phyloP scores from a whole-genome alignment of 495 filamentous ascomycete genomes.

The Talaromyces liani region DNA sequence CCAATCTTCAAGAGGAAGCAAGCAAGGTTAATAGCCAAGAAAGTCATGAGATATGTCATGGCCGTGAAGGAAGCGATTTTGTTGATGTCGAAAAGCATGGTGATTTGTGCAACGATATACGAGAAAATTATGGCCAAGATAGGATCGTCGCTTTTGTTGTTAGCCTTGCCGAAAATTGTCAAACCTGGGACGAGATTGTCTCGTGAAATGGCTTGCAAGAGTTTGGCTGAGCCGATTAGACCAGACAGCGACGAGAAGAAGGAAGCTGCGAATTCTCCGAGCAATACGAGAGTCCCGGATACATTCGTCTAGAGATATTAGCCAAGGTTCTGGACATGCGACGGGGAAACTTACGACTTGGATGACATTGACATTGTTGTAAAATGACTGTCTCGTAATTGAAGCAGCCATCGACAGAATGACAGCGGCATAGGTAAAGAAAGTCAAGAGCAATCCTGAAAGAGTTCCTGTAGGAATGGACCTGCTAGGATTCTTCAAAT shows the following conservation, averaged over 20 bases:
- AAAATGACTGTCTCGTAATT: slow-evolving; percentile 65
- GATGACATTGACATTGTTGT: slow-evolving; percentile 70
- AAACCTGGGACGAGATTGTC: slow-evolving; percentile 75
- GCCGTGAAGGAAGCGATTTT: slow-evolving; percentile 82
- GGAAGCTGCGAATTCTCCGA: slow-evolving; percentile 74
- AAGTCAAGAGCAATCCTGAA: slow-evolving; percentile 66
- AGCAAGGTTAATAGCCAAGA: slow-evolving; percentile 64
- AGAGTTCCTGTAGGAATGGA: slow-evolving; percentile 78
- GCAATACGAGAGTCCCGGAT: slow-evolving; percentile 63
- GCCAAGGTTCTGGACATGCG: background rate
- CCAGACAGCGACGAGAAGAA: slow-evolving; percentile 87
- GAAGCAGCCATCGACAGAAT: slow-evolving; percentile 76
- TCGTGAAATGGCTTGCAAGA: slow-evolving; percentile 75
- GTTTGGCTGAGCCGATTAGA: slow-evolving; percentile 79
- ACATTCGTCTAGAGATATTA: slow-evolving; percentile 48
- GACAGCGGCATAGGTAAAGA: slow-evolving; percentile 67
- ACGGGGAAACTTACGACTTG: slow-evolving; percentile 46
- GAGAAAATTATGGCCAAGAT: slow-evolving; percentile 71
- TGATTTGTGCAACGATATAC: slow-evolving; percentile 67
- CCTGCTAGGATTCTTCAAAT: slow-evolving; percentile 75
- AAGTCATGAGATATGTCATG: slow-evolving; percentile 76
- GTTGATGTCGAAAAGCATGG: slow-evolving; percentile 80
- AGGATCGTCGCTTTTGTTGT: slow-evolving; percentile 67
- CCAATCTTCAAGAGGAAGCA: slow-evolving; percentile 84
- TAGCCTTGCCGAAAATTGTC: slow-evolving; percentile 67